These are phyloP conservation scores for Trichosporon coremiiforme DNA, from an alignment of 1,284 basidiomycete genomes.

Conservation along the genomic window DNA sequence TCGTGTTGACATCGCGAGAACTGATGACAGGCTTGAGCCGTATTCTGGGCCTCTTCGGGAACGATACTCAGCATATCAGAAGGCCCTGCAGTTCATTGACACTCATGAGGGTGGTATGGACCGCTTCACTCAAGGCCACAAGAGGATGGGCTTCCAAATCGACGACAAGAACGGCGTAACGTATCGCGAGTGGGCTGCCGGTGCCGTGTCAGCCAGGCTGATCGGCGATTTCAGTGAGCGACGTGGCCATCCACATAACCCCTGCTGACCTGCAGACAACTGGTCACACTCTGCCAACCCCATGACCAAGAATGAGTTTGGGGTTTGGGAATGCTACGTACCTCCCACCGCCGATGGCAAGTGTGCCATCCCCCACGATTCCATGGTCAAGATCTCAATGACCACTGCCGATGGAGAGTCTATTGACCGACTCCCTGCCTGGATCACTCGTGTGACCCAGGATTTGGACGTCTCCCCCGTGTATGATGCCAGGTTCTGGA, in stretches of 20 bases:
- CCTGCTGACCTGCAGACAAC: slow-evolving; percentile 63
- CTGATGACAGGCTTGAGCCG: slow-evolving; percentile 65
- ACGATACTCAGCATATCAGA: slow-evolving; percentile 70
- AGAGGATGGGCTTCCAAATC: slow-evolving; percentile 80
- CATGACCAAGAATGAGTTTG: slow-evolving; percentile 84
- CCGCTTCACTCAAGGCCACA: slow-evolving; percentile 82
- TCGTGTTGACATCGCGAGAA: neutral
- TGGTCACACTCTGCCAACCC: slow-evolving; percentile 84
- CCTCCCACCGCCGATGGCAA: slow-evolving; percentile 70
- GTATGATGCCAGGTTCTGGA: slow-evolving; percentile 99
- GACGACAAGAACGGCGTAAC: slow-evolving; percentile 68
- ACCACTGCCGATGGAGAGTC: slow-evolving; percentile 71
- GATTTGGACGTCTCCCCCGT: slow-evolving; percentile 85
- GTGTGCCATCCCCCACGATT: slow-evolving; percentile 88
- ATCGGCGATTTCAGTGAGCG: slow-evolving; percentile 95
- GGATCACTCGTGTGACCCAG: slow-evolving; percentile 94
- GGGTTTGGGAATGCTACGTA: slow-evolving; percentile 86
- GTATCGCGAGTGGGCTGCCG: slow-evolving; percentile 96
- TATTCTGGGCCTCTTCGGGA: slow-evolving; percentile 71
- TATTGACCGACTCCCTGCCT: slow-evolving; percentile 88
- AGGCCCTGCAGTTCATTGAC: slow-evolving; percentile 74
- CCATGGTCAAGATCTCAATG: slow-evolving; percentile 94
- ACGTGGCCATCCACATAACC: slow-evolving; percentile 9
- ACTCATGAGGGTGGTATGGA: slow-evolving; percentile 84
- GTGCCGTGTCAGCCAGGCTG: slow-evolving; percentile 75